Evolutionary conservation across 1,284 basidiomycete genomes (phyloP), one percentile per base, ranked within the genome.

Genomic region (Meripilus lineatus): DNA sequence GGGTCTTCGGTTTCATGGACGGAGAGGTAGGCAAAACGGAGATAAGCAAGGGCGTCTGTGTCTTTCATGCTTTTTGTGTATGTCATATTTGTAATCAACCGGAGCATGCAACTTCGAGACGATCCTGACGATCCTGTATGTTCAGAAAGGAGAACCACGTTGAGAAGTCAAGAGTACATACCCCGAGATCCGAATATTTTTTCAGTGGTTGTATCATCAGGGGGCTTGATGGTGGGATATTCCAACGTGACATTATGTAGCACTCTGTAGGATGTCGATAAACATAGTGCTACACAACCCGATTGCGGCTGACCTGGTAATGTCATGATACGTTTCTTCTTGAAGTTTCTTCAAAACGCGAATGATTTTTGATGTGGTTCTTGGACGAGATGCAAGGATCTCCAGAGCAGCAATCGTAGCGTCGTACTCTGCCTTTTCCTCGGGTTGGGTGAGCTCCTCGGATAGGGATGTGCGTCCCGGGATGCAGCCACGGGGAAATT

Each of bases 41-140:
- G 47, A 21, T 42, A 40, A 17, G 47, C 40, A 14, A 49, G 15
- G 4, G 46, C 34, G 13, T 49, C 44, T 5, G 15, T 23, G 17
- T 45, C 25, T 14, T 32, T 3, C 22, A 46, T 25, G 3, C 32
- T 18, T 11, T 42, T 32, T 4, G 32, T 10, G 23, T 46, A 25
- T 14, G 47, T 44, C 4, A 38, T 21, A 7, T n/a, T 30, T 11
- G 44, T 17, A 8, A 43, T 28, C 22, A 49, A 14, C 14, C 35
- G 44, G 4, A 49, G 34, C 4, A 46, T 42, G 5, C 14, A 13
- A 18, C 34, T 32, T 13, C 44, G 28, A 7, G 30, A 15, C 3
- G 32, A 28, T 3, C 47, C 47, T 49, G 32, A 5, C 5, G 23
- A 30, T 10, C 10, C 10, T 10, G 28, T 30, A 10, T n/a, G 28